Percentiles rank a stretch among this genome's conserved stretches.
Conservation (phyloP, 768 basidiomycete genomes). For the Tubosaeta brunneosetosa region DNA sequence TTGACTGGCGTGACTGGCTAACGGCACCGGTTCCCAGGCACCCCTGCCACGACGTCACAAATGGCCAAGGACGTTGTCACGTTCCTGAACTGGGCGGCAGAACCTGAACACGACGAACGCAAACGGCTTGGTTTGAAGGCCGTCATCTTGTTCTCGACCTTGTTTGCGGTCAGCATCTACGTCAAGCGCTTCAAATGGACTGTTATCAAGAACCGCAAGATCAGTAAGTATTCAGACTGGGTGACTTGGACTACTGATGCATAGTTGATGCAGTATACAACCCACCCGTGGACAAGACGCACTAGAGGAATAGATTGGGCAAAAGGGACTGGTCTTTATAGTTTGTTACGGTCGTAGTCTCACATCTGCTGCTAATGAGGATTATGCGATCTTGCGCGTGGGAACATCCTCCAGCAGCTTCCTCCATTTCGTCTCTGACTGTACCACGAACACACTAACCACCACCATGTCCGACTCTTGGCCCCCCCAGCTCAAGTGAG, state of each 20-base stretch:
- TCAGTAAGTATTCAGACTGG: conserved; percentile 50
- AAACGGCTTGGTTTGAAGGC: conserved; percentile 98
- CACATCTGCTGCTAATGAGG: conserved; percentile 21
- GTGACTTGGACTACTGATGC: conserved; percentile 3
- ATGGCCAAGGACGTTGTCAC: conserved; percentile 99
- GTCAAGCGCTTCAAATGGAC: conserved; percentile 97
- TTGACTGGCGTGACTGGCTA: background rate
- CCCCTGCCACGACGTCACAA: conserved; percentile 94
- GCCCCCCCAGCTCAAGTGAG: conserved; percentile 77
- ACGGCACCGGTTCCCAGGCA: conserved; percentile 47
- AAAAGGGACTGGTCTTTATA: conserved; percentile 8
- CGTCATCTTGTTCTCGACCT: conserved; percentile 83
- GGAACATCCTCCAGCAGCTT: background rate
- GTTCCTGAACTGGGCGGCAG: conserved; percentile 95
- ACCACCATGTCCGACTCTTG: conserved; percentile 69
- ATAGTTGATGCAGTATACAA: conserved; percentile 32
- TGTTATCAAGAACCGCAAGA: conserved; percentile 89
- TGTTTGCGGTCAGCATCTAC: conserved; percentile 78
- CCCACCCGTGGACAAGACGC: conserved; percentile 33
- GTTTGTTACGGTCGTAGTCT: conserved; percentile 25
- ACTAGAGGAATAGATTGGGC: conserved; percentile 23
- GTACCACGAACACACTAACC: conserved; percentile 1
- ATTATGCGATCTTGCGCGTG: conserved; percentile 1
- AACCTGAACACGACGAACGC: conserved; percentile 96
- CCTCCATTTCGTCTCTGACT: conserved; percentile 4